phyloP scores from a whole-genome alignment of 495 filamentous ascomycete species.

The Neurospora hispaniola region DNA sequence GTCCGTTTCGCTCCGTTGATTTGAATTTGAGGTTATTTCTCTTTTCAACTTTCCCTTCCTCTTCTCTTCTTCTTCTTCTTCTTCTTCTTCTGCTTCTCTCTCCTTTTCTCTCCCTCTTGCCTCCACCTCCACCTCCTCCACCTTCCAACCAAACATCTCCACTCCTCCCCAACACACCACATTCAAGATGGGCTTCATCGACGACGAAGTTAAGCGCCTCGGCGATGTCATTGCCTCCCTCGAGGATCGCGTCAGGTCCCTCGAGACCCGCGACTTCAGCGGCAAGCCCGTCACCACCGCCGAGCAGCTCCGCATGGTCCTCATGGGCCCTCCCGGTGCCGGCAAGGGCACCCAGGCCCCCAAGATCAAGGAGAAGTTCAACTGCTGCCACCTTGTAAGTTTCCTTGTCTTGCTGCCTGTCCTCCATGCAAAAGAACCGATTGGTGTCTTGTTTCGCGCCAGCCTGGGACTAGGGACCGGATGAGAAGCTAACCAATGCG shows the following conservation, averaged over 20 bases:
- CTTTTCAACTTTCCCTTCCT: constrained; percentile 8
- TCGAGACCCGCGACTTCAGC: constrained; percentile 53
- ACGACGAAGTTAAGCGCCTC: constrained; percentile 66
- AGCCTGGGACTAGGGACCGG: neutral
- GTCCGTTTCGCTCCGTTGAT: neutral
- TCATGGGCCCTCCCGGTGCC: constrained; percentile 96
- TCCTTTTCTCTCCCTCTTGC: constrained; percentile 8
- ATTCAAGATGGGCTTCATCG: constrained; percentile 70
- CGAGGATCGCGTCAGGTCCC: constrained; percentile 67
- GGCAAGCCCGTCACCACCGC: constrained; percentile 35
- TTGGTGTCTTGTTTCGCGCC: neutral
- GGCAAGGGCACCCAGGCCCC: constrained; percentile 99
- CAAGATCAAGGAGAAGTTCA: constrained; percentile 94
- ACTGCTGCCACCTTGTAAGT: constrained; percentile 88
- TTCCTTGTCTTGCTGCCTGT: neutral
- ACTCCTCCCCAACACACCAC: constrained; percentile 15
- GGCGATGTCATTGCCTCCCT: constrained; percentile 72
- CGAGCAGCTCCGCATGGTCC: constrained; percentile 77
- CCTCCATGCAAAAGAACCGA: neutral
- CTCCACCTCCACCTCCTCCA: constrained; percentile 1
- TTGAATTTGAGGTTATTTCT: constrained; percentile 15
- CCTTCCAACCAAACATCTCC: constrained; percentile 1
- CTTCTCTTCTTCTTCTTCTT: constrained; percentile 1
- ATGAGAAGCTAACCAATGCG: neutral
- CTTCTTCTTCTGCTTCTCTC: constrained; percentile 7